Evolutionary conservation across 1,284 basidiomycete genomes (phyloP), one percentile per base, ranked within the genome.

Genomic region (Kalmanozyma brasiliensis): DNA sequence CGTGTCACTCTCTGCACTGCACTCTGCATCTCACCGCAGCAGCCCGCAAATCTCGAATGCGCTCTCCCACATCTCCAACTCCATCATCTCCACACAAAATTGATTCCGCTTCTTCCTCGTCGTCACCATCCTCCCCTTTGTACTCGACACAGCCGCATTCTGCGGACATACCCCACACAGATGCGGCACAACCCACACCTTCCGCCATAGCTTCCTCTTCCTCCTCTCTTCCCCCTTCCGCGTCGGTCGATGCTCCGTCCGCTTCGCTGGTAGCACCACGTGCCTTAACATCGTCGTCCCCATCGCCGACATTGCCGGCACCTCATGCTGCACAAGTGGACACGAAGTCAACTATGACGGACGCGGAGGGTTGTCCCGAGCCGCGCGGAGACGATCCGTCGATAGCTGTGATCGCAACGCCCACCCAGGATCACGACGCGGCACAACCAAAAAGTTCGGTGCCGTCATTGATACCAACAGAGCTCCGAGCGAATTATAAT

Each of bases 291-390:
- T 20, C 37, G 13, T 44, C 55, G n/a, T 33, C 55, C n/a, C 41
- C 48, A 29, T 34, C 38, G 19, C 24, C 19, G n/a, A n/a, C n/a
- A 20, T 29, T 29, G 6, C 26, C 26, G 26, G 19, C 38, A 24
- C 30, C 49, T 52, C 30, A 60, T 60, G 57, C 32, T 38, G 40
- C 29, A 23, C 33, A 35, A 29, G 34, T 36, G 26, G 34, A 44
- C 49, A 24, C 34, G 47, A 24, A 44, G 26, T 13, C 32, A 24
- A 59, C 23, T 41, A 60, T 60, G 57, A 52, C 49, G 49, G 57
- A 60, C 57, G 57, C 46, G 56, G 44, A 43, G 36, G 41, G n/a
- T n/a, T n/a, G n/a, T n/a, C n/a, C 38, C 56, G 56, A 59, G 49
- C 43, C 56, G 38, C 56, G 49, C 24, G 43, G 52, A 34, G 43